Base-by-base conservation (phyloP, 345 rosid species). In the Euphorbia pulcherrima region DNA sequence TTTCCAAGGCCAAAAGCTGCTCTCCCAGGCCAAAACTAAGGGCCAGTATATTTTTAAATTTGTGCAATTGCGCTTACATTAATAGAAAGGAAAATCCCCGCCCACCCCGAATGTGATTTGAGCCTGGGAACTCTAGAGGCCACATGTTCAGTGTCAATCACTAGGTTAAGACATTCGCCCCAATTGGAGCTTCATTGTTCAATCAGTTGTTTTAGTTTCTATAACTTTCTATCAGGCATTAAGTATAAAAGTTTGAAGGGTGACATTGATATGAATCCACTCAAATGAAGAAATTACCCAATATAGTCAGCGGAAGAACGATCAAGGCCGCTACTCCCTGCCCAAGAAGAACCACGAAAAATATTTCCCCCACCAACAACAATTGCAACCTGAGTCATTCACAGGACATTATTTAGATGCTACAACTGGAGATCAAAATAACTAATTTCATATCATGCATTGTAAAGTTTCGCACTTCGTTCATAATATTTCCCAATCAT, bases 301-400 rank as follows among this genome's bases (percentile, higher is more conserved):
- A 91, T 89, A 73, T 88, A 89, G 73, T 93, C 97, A 52, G 99
- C 99, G 28, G 99, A 94, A 50, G 99, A 94, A 68, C 96, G 95
- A 62, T 94, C 97, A 80, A 94, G 99, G 71, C 97, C 96, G 73
- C 95, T 89, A 75, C 90, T 73, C 69, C 97, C 98, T 62, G 95
- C 96, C 95, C 95, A 88, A 37, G 93, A 84, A 59, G 97, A 74
- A 70, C 97, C 96, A 28, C 95, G 95, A 68, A 94, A 94, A 71
- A 94, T 94, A 73, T 94, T 91, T 53, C 96, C 96, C 46, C 99
- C 99, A 24, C 97, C 97, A 72, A 89, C 98, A 58, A 91, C 99
- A 77, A 91, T 82, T 17, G 97, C 99, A 58, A 94, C 99, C 99
- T 89, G 81, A 55, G 59, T 62, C 26, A 47, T 67, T 61, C 14